Base-by-base conservation (phyloP, 1,139 yeast species). In the Candida tunisiensis region DNA sequence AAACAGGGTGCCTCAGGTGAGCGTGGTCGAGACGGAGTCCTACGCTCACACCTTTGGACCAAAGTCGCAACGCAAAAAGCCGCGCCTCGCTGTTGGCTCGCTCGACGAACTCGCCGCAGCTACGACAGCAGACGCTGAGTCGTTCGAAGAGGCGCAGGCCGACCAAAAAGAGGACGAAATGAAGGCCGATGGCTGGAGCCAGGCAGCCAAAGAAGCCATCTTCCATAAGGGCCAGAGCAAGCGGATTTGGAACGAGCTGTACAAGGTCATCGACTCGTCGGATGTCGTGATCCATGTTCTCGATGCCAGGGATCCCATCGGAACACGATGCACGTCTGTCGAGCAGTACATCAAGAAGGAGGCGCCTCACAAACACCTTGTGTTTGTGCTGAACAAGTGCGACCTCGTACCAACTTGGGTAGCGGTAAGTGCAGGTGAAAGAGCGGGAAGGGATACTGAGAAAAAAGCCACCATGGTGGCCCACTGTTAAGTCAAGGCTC, bases 331-430 rank as follows among this genome's bases (percentile, higher is more conserved):
- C 63, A 77, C 66, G 42, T 68, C 92, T 3, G 94, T 88, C 33
- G 96, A 88, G 53, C 85, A 83, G 45, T 85, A 83, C 50, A 79
- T 88, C 50, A 71, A 66, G 42, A 88, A 79, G 37, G 98, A 88
- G 56, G 85, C 93, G 47, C 82, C 98, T 17, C 98, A 88, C 52
- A 88, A 88, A 57, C 98, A 88, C 62, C 65, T 88, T 60, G 77
- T 88, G 37, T 85, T 77, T 50, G 95, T 88, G 29, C 62, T 88
- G 53, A 88, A 88, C 67, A 88, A 88, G 67, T 83, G 95, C 67
- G 98, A 88, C 62, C 69, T 88, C 45, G 95, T 91, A 29, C 98
- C 98, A 37, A 88, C 95, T 32, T 88, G 96, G 95, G 95, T 83
- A 45, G 94, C 98, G 48, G 96, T 88, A 80, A 69, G 96, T 83